These are phyloP conservation scores for Plasmodium relictum DNA, from an alignment of 169 alveolate genomes.

Conservation along the genomic window DNA sequence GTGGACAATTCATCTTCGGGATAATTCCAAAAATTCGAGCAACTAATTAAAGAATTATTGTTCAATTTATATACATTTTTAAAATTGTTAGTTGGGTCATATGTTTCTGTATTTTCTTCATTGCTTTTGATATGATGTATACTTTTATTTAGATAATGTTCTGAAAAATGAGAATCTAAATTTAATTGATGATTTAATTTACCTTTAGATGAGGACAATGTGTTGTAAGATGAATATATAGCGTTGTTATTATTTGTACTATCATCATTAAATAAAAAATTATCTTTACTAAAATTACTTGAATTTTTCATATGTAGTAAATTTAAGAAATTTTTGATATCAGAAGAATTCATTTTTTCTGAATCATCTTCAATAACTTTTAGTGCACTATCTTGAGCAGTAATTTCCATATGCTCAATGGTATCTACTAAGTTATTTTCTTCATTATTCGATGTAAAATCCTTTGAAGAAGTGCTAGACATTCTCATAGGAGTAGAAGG, in stretches of 20 bases:
- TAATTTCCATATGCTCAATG: conserved; percentile 66
- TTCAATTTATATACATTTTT: conserved; percentile 45
- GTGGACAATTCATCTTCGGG: conserved; percentile 62
- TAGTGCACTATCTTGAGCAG: conserved; percentile 71
- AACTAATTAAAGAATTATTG: conserved; percentile 36
- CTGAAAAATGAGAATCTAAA: neutral
- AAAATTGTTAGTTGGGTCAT: conserved; percentile 14
- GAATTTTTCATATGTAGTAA: conserved; percentile 44
- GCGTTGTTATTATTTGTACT: neutral
- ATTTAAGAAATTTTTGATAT: conserved; percentile 55
- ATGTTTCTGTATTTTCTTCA: neutral
- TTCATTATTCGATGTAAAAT: conserved; percentile 16
- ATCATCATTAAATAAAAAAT: conserved; percentile 48
- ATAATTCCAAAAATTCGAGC: conserved; percentile 69
- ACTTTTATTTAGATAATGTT: neutral
- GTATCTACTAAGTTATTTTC: conserved; percentile 42
- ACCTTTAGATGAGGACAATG: neutral
- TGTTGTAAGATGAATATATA: neutral
- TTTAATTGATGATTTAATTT: neutral
- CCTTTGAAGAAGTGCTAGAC: conserved; percentile 70
- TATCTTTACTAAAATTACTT: conserved; percentile 24
- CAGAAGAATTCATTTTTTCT: conserved; percentile 64
- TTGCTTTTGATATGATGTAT: neutral
- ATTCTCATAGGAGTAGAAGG: conserved; percentile 52
- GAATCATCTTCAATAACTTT: conserved; percentile 70